These are phyloP conservation scores for Trichoderma guizhouense DNA, from an alignment of 2,329 filamentous ascomycete species.

Conservation along the genomic window DNA sequence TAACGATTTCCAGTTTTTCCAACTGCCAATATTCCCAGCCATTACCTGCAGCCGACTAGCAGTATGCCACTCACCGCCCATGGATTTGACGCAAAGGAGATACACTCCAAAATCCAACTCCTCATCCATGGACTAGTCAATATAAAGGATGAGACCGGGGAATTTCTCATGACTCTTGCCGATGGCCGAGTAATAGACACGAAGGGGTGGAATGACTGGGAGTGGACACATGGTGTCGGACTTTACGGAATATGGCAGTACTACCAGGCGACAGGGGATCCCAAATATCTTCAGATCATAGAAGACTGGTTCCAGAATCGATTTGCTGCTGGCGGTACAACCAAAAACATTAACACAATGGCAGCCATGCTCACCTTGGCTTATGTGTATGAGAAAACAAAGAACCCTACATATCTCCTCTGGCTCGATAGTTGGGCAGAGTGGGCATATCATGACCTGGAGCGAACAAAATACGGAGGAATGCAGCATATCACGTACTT, in stretches of 20 bases:
- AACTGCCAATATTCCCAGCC: neutral
- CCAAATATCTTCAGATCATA: constrained; percentile 5
- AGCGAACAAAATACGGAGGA: constrained; percentile 10
- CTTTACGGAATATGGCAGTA: constrained; percentile 14
- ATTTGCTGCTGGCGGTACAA: neutral
- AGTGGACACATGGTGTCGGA: constrained; percentile 10
- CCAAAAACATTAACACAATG: constrained; percentile 12
- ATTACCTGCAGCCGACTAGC: neutral
- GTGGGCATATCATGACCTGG: constrained; percentile 9
- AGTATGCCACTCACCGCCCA: neutral
- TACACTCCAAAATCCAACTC: constrained; percentile 10
- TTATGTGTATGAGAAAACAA: neutral
- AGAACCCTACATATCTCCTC: neutral
- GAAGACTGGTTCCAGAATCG: neutral
- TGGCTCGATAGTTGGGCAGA: constrained; percentile 12
- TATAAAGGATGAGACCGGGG: constrained; percentile 6
- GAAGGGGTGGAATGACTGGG: constrained; percentile 14
- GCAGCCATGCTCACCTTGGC: constrained; percentile 9
- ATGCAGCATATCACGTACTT: constrained; percentile 13
- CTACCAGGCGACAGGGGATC: neutral
- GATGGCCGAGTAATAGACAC: constrained; percentile 12
- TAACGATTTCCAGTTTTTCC: neutral
- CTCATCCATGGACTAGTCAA: constrained; percentile 4
- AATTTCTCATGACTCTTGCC: constrained; percentile 9
- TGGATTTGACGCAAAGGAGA: neutral